Evolutionary conservation across 1,284 basidiomycete species (phyloP).

Genomic region (Uromyces viciae-fabae): DNA sequence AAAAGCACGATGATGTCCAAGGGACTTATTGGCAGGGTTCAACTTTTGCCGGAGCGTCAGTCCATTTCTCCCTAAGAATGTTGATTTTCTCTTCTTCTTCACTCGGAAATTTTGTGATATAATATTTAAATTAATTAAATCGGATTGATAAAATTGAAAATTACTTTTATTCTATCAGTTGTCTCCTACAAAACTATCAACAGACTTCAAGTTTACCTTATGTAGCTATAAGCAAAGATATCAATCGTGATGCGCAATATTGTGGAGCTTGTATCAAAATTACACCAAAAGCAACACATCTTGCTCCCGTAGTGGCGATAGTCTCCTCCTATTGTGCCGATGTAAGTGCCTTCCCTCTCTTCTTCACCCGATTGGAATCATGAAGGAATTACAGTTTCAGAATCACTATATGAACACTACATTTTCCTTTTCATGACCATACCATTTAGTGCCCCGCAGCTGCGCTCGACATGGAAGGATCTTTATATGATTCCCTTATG

Average conservation of each 20-base stretch:
- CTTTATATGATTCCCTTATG: constrained; percentile 12
- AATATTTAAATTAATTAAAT: background rate
- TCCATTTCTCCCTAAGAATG: background rate
- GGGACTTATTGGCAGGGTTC: constrained; percentile 28
- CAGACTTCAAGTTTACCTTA: constrained; percentile 11
- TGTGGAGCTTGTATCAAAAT: constrained; percentile 28
- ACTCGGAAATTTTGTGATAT: background rate
- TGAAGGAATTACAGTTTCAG: background rate
- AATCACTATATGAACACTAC: background rate
- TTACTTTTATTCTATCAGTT: background rate
- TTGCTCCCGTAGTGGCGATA: background rate
- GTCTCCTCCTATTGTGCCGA: constrained; percentile 20
- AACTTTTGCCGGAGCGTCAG: constrained; percentile 17
- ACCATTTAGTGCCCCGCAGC: background rate
- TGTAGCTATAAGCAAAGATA: background rate
- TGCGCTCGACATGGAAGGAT: constrained; percentile 13
- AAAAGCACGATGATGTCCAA: constrained; percentile 1
- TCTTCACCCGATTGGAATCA: background rate
- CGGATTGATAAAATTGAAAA: background rate
- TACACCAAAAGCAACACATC: background rate
- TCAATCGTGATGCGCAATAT: background rate
- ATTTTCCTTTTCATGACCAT: background rate
- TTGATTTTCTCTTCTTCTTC: background rate
- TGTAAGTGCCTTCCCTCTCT: background rate
- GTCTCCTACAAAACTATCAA: constrained; percentile 27